Evolutionary conservation across 306 rosid species (phyloP).

Genomic region (Quercus berberidifolia): DNA sequence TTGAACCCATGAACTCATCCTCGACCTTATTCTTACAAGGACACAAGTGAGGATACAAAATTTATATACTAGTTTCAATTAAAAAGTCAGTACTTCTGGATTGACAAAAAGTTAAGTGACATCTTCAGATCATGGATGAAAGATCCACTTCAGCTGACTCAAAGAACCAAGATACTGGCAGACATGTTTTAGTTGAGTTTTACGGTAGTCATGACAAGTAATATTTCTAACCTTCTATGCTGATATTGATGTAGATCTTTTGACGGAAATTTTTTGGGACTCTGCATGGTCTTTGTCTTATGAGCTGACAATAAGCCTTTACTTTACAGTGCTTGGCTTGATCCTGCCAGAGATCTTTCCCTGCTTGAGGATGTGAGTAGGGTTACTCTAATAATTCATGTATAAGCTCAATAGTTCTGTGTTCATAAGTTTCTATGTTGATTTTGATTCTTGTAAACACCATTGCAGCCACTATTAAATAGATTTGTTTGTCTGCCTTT

Average conservation of each 20-base stretch:
- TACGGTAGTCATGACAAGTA: slow-evolving; percentile 32
- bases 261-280: slow-evolving; percentile 2
- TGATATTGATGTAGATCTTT: slow-evolving; percentile 28
- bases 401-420: background rate
- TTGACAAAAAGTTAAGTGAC: background rate
- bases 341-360: slow-evolving; percentile 44
- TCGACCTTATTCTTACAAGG: too few species aligned
- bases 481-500: background rate
- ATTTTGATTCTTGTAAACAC: slow-evolving; percentile 21
- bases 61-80: background rate
- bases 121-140: slow-evolving; percentile 45
- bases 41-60: background rate
- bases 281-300: slow-evolving; percentile 8
- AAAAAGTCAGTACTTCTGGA: slow-evolving; percentile 2
- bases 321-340: slow-evolving; percentile 51
- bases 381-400: slow-evolving; percentile 12
- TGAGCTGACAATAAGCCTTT: slow-evolving; percentile 12
- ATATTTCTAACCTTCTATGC: background rate
- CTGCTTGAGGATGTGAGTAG: slow-evolving; percentile 49
- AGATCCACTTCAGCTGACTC: slow-evolving; percentile 31
- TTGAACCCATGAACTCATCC: too few species aligned
- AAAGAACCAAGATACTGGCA: slow-evolving; percentile 20
- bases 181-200: slow-evolving; percentile 50
- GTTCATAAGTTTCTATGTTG: slow-evolving; percentile 1
- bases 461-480: background rate